Conservation (phyloP, 768 basidiomycete species). For the Naematelia aurantialba region DNA sequence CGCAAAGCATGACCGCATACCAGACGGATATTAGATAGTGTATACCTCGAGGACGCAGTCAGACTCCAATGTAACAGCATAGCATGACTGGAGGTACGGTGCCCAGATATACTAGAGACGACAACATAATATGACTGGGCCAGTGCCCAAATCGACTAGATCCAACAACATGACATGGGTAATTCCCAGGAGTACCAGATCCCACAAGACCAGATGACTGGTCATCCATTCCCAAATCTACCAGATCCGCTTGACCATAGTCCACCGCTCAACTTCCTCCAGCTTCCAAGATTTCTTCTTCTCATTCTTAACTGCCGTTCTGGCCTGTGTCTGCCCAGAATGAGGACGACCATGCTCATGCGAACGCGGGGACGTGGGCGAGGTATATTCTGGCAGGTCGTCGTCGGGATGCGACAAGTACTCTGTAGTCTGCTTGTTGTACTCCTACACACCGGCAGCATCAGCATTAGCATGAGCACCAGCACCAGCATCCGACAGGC, state of each 20-base stretch:
- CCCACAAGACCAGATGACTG: slow-evolving; percentile 6
- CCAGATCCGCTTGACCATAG: slow-evolving; percentile 93
- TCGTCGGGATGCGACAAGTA: slow-evolving; percentile 67
- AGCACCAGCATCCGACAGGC: no score
- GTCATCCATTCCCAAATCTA: no score
- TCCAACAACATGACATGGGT: slow-evolving; percentile 9
- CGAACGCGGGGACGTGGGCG: slow-evolving; percentile 4
- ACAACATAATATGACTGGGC: no score
- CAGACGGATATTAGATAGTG: no score
- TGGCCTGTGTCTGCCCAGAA: slow-evolving; percentile 20
- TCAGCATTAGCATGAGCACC: background rate
- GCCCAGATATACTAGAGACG: no score
- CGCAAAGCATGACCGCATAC: background rate
- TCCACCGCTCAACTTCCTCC: slow-evolving; percentile 87
- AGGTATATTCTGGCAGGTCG: slow-evolving; percentile 56
- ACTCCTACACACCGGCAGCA: slow-evolving; percentile 55
- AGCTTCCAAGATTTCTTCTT: slow-evolving; percentile 59
- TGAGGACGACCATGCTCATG: no score
- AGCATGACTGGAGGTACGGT: no score
- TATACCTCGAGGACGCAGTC: no score
- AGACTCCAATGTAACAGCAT: no score
- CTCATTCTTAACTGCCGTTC: slow-evolving; percentile 16
- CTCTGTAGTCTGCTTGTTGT: slow-evolving; percentile 74
- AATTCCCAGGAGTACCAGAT: background rate
- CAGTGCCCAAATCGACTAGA: slow-evolving; percentile 16